These are phyloP conservation scores for Cucumis hystrix DNA, from an alignment of 306 rosid species.

Conservation along the genomic window DNA sequence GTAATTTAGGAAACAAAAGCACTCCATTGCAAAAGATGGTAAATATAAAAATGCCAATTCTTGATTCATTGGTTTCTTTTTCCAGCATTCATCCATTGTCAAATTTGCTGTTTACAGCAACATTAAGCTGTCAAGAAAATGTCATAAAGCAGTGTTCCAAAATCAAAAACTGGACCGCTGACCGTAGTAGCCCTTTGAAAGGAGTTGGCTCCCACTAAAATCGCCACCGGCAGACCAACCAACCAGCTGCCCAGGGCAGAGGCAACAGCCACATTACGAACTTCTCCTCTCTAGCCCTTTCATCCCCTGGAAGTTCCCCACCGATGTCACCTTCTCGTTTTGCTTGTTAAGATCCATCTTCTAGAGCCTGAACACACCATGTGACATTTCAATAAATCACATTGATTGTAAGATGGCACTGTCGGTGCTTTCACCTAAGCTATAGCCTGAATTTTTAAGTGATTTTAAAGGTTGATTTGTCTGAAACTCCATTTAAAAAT, in stretches of 20 bases:
- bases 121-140: background rate
- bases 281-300: background rate
- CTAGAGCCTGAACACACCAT: background rate
- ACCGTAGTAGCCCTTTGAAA: background rate
- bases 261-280: background rate
- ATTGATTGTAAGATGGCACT: background rate
- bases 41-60: background rate
- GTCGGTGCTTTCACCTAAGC: background rate
- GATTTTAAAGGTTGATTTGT: background rate
- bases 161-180: background rate
- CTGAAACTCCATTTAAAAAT: background rate
- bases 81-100: background rate
- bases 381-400: background rate
- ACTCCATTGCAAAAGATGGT: background rate
- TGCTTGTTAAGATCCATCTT: background rate
- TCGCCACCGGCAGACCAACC: background rate
- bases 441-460: background rate
- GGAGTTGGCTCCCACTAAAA: background rate
- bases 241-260: background rate
- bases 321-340: background rate
- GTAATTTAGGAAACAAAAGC: background rate
- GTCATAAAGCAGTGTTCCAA: background rate
- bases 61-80: background rate
- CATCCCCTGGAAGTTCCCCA: background rate
- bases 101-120: background rate